Conservation (phyloP, 352 stramenopile species). For the Globisporangium apiculatum region DNA sequence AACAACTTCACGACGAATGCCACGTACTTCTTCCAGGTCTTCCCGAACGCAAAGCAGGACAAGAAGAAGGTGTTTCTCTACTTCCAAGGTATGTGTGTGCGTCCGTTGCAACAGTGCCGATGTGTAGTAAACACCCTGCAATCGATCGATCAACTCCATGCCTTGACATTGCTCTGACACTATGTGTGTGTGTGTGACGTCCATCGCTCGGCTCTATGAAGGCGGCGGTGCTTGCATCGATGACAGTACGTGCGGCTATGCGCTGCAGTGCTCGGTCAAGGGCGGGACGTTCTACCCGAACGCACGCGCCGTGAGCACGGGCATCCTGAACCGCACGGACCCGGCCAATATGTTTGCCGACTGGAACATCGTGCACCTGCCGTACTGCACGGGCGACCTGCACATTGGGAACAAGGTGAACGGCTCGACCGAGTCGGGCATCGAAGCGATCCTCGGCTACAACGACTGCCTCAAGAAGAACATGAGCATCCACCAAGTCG, state of each 20-base stretch:
- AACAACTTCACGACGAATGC: conserved; percentile 36
- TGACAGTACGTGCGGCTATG: conserved; percentile 56
- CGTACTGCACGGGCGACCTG: conserved; percentile 68
- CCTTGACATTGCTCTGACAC: no score
- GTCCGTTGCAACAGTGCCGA: no score
- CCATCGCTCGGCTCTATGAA: no score
- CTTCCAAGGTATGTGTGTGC: conserved; percentile 23
- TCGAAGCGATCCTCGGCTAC: conserved; percentile 12
- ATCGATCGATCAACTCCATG: no score
- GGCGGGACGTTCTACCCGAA: conserved; percentile 34
- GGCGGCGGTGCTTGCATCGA: conserved; percentile 62
- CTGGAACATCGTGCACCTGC: conserved; percentile 67
- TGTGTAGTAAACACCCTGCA: no score
- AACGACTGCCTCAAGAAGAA: conserved; percentile 26
- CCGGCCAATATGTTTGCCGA: conserved; percentile 53
- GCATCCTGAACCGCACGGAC: conserved; percentile 40
- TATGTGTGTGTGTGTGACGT: no score
- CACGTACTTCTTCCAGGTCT: conserved; percentile 76
- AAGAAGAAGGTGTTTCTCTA: conserved; percentile 71
- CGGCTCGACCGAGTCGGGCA: conserved; percentile 2
- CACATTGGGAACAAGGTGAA: conserved; percentile 37
- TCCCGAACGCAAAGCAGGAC: conserved; percentile 35
- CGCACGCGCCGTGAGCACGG: conserved; percentile 30
- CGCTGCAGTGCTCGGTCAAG: conserved; percentile 40
- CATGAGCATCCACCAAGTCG: conserved; percentile 38